Evolutionary conservation across 345 rosid genomes (phyloP), one percentile per base, ranked within the genome.

Genomic region (Euphorbia pulcherrima): DNA sequence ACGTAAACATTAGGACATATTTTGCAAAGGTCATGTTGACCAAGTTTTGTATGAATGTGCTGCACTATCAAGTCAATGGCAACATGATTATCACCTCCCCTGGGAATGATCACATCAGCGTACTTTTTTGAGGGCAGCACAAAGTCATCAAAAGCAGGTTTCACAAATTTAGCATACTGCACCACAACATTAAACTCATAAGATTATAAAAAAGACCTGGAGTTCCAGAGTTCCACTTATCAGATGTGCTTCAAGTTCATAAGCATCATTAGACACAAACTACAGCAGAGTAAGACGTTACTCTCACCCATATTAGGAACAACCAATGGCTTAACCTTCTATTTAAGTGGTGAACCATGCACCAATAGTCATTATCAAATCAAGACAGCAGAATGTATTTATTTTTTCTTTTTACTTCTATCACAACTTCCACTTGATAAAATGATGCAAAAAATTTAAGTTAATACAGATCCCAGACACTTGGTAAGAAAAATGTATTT

Each of bases 101-200:
- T 84, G 8, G 98, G 98, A 53, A 92, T 92, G 79, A 90, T 92
- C 60, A 92, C 87, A 78, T 92, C 98, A 17, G 98, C 97, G 81
- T 84, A 90, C 74, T 92, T 92, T 84, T 92, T 92, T 60, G 98
- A 87, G 62, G 98, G 98, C 47, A 88, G 85, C 75, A 92, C 86
- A 83, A 92, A 92, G 72, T 92, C 97, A 79, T 92, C 98, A 83
- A 92, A 92, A n/a, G 98, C 98, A 41, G 98, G 98, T 82, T 92
- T 92, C 70, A 92, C 98, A 86, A 92, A 92, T 75, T 90, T 92
- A 62, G 95, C 97, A 75, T 92, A 92, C 96, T 92, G 90, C 79
- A 79, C 20, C 79, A 80, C 48, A 44, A 10, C 50, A 14, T 44
- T 16, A 44, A 44, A 60, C 69, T 69, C 11, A 60, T 20, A 16